Base-by-base conservation (phyloP, 345 rosid species). In the Euclidium syriacum region DNA sequence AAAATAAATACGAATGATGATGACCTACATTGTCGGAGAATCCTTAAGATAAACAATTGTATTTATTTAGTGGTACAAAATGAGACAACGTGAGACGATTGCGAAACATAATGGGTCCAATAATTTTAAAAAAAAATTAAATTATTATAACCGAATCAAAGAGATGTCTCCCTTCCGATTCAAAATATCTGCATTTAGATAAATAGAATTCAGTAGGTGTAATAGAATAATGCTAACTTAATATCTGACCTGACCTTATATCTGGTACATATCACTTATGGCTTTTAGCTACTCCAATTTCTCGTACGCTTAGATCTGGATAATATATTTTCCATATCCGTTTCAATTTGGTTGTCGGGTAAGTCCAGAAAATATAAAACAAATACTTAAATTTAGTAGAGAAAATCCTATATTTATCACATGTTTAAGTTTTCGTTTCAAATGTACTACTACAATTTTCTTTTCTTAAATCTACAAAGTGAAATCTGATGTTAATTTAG, bases 11-110 rank as follows among this genome's bases (percentile, higher is more conserved):
- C 26, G n/a, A 70, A 70, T 54, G 56, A 70, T 54, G 56, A 52
- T 62, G 69, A 62, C 69, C 56, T 70, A 62, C 52, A 2, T 38
- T 70, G 74, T 70, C 74, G 74, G 74, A 53, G 69, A 70, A 70
- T 70, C 74, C 74, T 54, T 47, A 62, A 55, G 11, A 54, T 70
- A 70, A 62, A 55, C 68, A 16, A 70, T 52, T 26, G 57, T 70
- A 53, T 62, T 11, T 70, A 41, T 62, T 23, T 62, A 36, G 64
- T 70, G 74, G 74, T 12, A 70, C 68, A 54, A 27, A 70, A 54
- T 47, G 44, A 47, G 40, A 70, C 74, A 70, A 70, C 69, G 68
- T 70, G 51, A 70, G 69, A 70, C 69, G 69, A 62, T 62, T 54
- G 58, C 1, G 34, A 53, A 55, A 69, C 56, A 54, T 62, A 3